Conservation (phyloP, 495 filamentous ascomycete genomes). For the Penicillium bovifimosum region DNA sequence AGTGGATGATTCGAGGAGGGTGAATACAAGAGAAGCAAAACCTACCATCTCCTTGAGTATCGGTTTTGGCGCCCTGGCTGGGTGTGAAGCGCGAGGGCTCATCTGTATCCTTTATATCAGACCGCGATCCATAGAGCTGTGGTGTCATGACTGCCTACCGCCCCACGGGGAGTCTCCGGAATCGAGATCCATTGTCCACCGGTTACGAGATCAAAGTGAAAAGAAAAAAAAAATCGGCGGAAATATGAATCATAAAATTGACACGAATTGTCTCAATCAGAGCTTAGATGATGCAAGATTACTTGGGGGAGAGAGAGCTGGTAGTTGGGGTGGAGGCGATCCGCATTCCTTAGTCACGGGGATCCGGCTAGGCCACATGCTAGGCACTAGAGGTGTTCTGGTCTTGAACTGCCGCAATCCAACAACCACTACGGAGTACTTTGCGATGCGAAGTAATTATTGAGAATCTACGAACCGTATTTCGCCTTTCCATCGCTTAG, state of each 20-base stretch:
- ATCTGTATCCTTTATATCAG: slow-evolving; percentile 39
- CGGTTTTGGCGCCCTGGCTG: slow-evolving; percentile 24
- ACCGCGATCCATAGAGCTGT: slow-evolving; percentile 25
- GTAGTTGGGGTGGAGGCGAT: slow-evolving; percentile 32
- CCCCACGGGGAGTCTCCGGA: slow-evolving; percentile 67
- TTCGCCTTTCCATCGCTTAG: background rate
- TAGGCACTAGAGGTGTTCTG: background rate
- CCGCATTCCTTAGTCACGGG: slow-evolving; percentile 29
- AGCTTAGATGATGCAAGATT: slow-evolving; percentile 7
- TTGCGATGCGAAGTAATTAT: too few relatives aligned
- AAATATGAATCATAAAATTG: slow-evolving; percentile 6
- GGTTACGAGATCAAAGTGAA: slow-evolving; percentile 1
- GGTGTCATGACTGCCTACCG: slow-evolving; percentile 47
- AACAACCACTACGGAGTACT: background rate
- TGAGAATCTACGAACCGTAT: too few relatives aligned
- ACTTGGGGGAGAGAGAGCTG: slow-evolving; percentile 17
- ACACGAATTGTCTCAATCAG: slow-evolving; percentile 4
- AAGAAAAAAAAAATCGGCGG: background rate
- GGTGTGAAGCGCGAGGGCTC: slow-evolving; percentile 51
- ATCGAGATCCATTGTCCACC: slow-evolving; percentile 53
- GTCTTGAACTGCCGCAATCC: background rate
- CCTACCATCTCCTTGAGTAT: slow-evolving; percentile 28
- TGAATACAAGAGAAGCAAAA: slow-evolving; percentile 10
- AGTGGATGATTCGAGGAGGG: slow-evolving; percentile 22
- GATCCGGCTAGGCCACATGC: slow-evolving; percentile 8